Evolutionary conservation across 2,329 filamentous ascomycete genomes (phyloP).

Genomic region (Hypoxylon sp.): DNA sequence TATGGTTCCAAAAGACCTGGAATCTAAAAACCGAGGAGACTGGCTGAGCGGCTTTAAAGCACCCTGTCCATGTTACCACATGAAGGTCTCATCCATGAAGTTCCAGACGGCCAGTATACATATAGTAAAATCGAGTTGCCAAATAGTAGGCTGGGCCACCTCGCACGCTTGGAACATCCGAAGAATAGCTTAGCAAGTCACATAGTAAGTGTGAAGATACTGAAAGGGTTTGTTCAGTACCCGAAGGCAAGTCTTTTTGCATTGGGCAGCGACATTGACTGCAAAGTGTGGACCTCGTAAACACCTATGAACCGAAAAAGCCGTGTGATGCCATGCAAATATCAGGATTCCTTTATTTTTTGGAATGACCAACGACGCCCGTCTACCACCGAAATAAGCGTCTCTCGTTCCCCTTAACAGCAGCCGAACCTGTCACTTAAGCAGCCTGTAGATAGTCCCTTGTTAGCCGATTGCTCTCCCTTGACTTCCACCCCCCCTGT

Average conservation of each 20-base stretch:
- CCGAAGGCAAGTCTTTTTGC: constrained; percentile 49
- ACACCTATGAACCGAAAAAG: constrained; percentile 55
- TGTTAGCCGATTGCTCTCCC: constrained; percentile 28
- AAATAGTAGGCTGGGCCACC: not conserved
- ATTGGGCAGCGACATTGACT: constrained; percentile 53
- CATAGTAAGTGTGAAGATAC: constrained; percentile 23
- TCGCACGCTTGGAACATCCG: not conserved
- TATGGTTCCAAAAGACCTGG: too few relatives aligned
- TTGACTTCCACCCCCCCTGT: not conserved
- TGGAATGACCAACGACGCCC: constrained; percentile 51
- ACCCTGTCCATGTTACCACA: not conserved
- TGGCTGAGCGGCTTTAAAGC: not conserved
- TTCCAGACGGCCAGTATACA: not conserved
- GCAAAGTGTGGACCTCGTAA: constrained; percentile 53
- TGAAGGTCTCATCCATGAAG: not conserved
- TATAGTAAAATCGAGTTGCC: not conserved
- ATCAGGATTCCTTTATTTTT: constrained; percentile 51
- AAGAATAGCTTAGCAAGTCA: constrained; percentile 19
- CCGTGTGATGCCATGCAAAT: constrained; percentile 55
- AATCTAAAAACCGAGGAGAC: too few relatives aligned
- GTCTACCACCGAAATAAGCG: constrained; percentile 46
- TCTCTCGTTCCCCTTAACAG: constrained; percentile 35
- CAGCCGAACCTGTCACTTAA: constrained; percentile 43
- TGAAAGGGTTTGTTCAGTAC: constrained; percentile 41
- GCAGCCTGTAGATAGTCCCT: constrained; percentile 36